Base-by-base conservation (phyloP, 257 asterid genomes). In the Paraleonurus japonicus region DNA sequence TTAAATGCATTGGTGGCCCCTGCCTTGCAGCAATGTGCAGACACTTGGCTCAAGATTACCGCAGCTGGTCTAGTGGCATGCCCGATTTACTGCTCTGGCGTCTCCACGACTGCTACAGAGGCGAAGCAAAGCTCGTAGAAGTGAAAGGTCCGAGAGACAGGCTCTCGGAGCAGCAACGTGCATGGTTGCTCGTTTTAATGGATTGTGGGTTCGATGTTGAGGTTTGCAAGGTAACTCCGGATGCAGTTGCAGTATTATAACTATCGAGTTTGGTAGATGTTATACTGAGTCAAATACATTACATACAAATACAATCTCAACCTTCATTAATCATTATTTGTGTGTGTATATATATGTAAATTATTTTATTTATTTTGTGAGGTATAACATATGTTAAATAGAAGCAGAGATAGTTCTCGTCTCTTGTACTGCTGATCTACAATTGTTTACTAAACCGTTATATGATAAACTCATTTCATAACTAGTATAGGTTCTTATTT, bases 41-140 rank as follows among this genome's bases (percentile, higher is more conserved):
- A 41, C 89, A 91, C 76, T 76, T 91, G 86, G 96, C 99, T 32
- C 96, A 88, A 82, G 99, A 85, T 72, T 94, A 91, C 74, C 82
- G 90, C 12, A 94, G 96, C 82, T 94, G 99, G 99, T 85, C 99
- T 12, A 89, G 96, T 78, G 99, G 99, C 20, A 94, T 94, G 99
- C 99, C 99, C 2, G 96, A 94, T 76, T 76, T 94, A 51, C 76
- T 94, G 72, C 84, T 94, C 7, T 94, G 99, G 99, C 96, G 99
- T 23, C 87, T 94, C 68, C 85, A 80, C 6, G 88, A 82, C 60
- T 67, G 85, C 81, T 85, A 85, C 77, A 80, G 78, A 48, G 99
- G 99, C 28, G 97, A 94, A 72, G 96, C 98, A 10, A 94, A 94
- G 85, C 96, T 94, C 23, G 99, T 91, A 3, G 99, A 94, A 77